Percentiles rank a stretch among this genome's conserved stretches.
phyloP scores from a whole-genome alignment of 345 rosid species.

The Pistacia vera region DNA sequence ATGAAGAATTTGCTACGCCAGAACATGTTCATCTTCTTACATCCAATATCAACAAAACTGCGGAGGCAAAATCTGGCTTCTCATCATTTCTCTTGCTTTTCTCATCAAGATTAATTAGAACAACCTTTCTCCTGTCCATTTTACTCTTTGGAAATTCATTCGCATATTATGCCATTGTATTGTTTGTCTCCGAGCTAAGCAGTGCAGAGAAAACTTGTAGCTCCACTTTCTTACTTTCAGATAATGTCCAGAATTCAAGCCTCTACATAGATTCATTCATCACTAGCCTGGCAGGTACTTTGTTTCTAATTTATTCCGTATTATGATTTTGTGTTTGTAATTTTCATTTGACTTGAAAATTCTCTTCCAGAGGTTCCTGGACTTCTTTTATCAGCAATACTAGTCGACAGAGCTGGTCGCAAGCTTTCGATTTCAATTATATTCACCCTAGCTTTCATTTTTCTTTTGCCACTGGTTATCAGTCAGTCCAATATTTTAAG shows the following conservation, averaged over 20 bases:
- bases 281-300: slow-evolving; percentile 53
- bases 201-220: slow-evolving; percentile 31
- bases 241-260: slow-evolving; percentile 22
- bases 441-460: slow-evolving; percentile 44
- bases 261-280: slow-evolving; percentile 45
- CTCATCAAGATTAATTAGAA: slow-evolving; percentile 42
- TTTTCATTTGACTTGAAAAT: neutral
- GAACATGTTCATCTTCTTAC: slow-evolving; percentile 29
- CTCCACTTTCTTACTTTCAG: slow-evolving; percentile 2
- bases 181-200: slow-evolving; percentile 58
- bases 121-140: slow-evolving; percentile 55
- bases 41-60: slow-evolving; percentile 4
- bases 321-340: neutral
- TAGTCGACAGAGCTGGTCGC: slow-evolving; percentile 57
- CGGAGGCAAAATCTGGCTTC: slow-evolving; percentile 32
- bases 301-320: neutral
- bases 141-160: slow-evolving; percentile 59
- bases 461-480: slow-evolving; percentile 49
- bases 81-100: slow-evolving; percentile 40
- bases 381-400: slow-evolving; percentile 48
- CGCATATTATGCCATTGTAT: slow-evolving; percentile 56
- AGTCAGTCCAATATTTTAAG: slow-evolving; percentile 44
- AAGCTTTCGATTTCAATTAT: slow-evolving; percentile 49
- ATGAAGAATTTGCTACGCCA: slow-evolving; percentile 17
- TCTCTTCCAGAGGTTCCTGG: slow-evolving; percentile 53